phyloP scores from a whole-genome alignment of 2,329 filamentous ascomycete genomes.

The Diatrype stigma region DNA sequence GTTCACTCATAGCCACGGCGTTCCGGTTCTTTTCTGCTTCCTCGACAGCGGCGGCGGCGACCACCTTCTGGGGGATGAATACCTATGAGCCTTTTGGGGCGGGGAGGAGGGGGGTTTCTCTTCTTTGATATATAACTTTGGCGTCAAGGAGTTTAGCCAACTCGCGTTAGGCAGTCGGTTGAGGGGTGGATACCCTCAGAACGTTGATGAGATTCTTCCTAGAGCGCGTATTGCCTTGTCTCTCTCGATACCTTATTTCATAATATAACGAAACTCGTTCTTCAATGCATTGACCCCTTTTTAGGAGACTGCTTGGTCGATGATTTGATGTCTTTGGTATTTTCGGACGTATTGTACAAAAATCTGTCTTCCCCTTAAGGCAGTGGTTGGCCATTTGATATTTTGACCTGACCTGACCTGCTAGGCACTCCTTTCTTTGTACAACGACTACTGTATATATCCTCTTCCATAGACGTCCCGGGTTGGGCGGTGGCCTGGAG shows the following conservation, averaged over 20 bases:
- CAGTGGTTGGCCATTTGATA: too few species aligned
- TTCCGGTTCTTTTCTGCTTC: constrained; percentile 1
- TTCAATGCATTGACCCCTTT: background rate
- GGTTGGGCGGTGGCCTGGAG: background rate
- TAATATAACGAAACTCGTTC: background rate
- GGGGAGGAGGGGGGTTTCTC: too few species aligned
- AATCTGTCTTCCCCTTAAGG: too few species aligned
- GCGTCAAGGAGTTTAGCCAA: too few species aligned
- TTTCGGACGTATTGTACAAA: background rate
- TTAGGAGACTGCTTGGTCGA: too few species aligned
- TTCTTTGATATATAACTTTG: too few species aligned
- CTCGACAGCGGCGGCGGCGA: background rate
- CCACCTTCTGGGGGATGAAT: too few species aligned
- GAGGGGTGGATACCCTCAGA: background rate
- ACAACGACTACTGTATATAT: background rate
- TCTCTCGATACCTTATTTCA: background rate
- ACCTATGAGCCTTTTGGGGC: too few species aligned
- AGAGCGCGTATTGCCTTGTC: background rate
- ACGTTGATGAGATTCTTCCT: background rate
- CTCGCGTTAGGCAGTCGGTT: too few species aligned
- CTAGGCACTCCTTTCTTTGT: background rate
- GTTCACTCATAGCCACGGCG: constrained; percentile 6
- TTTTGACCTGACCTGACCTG: too few species aligned
- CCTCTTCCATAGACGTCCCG: too few species aligned
- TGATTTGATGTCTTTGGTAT: background rate